Base-by-base conservation (phyloP, 805 yeast genomes). In the Pichia insulana region DNA sequence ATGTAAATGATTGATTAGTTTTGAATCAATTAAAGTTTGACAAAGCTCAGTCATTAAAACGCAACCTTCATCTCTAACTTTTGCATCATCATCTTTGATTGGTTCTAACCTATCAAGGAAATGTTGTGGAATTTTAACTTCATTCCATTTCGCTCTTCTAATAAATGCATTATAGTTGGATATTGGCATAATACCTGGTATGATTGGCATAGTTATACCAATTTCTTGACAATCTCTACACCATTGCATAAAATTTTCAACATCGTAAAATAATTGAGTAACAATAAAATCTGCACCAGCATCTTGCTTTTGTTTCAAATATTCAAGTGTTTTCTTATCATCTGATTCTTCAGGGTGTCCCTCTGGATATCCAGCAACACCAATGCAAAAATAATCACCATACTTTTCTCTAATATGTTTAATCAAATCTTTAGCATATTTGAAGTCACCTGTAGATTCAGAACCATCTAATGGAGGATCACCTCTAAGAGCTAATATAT, bases 131-230 rank as follows among this genome's bases (percentile, higher is more conserved):
- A 92, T 72, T 33, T 73, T 63, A 53, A 92, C 80, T 56, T 84
- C 83, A 46, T 95, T 87, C 98, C 98, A 92, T 42, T 78, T 78
- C 16, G 96, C 96, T 61, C 98, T 78, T 68, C 98, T 81, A 49
- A 88, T 63, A 60, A 92, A 92, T 3, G 96, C 78, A 20, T 94
- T 83, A 64, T 90, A 89, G 3, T 96, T 86, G n/a, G 95, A 80
- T 45, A 92, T 89, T 18, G 98, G 98, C 98, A 92, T 92, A 62
- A 92, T 88, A 12, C 98, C 98, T 1, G 98, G 98, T 46, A 92
- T 81, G 50, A 92, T 84, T 25, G 97, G 97, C 41, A 85, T 78
- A 32, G 70, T 69, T 49, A 92, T 74, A 18, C 96, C 97, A 18
- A 68, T 67, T 18, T 70, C 77, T 51, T 90, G 74, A 42, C 90